A percentile compares a stretch with the other conserved stretches of the same genome.
Evolutionary conservation across 768 basidiomycete species (phyloP).

Genomic region (Phylloporus sp.): DNA sequence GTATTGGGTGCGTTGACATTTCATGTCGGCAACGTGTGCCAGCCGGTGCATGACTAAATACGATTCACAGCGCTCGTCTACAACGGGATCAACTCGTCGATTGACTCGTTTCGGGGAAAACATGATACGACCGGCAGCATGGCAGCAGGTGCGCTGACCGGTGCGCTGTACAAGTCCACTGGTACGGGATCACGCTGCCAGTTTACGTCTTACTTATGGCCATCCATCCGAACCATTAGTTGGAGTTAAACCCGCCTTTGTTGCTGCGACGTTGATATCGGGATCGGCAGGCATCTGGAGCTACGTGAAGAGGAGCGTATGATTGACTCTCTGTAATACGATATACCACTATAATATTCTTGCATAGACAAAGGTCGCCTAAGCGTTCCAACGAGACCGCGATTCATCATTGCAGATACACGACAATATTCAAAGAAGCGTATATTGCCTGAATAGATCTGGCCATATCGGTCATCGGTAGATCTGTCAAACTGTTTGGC

Average conservation of each 20-base stretch:
- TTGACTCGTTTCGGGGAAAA: constrained; percentile 83
- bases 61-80: constrained; percentile 77
- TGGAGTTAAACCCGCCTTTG: constrained; percentile 84
- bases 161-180: constrained; percentile 89
- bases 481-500: constrained; percentile 34
- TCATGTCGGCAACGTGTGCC: constrained; percentile 25
- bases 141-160: constrained; percentile 86
- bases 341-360: constrained; percentile 42
- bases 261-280: constrained; percentile 85
- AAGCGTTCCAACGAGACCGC: constrained; percentile 29
- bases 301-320: constrained; percentile 86
- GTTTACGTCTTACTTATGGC: constrained; percentile 35
- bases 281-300: constrained; percentile 92
- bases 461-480: constrained; percentile 31
- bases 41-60: constrained; percentile 35
- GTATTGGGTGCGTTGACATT: constrained; percentile 75
- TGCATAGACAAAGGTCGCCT: constrained; percentile 32
- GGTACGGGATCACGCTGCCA: constrained; percentile 51
- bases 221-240: constrained; percentile 52
- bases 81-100: constrained; percentile 92
- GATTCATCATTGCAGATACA: constrained; percentile 19
- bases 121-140: constrained; percentile 92
- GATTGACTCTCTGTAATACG: constrained; percentile 42
- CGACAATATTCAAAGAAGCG: constrained; percentile 27
- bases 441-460: constrained; percentile 29